Conservation (phyloP, 352 stramenopile species). For the Phytopythium sindhum region DNA sequence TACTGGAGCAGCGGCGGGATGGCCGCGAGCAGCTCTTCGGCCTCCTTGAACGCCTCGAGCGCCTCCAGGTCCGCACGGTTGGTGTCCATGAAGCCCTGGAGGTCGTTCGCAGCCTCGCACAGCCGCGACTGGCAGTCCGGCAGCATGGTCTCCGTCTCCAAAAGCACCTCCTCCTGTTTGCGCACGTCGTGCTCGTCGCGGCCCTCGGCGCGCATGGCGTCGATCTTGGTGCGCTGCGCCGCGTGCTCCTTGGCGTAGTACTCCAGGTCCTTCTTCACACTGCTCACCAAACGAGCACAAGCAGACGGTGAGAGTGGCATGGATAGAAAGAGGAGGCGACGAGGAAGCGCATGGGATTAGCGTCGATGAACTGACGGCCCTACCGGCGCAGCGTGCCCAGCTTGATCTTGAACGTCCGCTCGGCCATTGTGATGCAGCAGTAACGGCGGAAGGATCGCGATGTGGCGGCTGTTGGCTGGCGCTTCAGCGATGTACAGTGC, state of each 20-base stretch:
- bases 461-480: too few relatives aligned
- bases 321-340: background rate
- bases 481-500: too few relatives aligned
- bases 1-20: constrained; percentile 38
- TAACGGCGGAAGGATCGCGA: background rate
- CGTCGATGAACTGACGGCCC: background rate
- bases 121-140: constrained; percentile 73
- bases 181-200: constrained; percentile 74
- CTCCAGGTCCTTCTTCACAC: constrained; percentile 80
- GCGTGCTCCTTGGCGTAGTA: constrained; percentile 78
- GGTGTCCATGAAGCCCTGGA: constrained; percentile 41
- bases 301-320: background rate
- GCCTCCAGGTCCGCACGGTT: constrained; percentile 36
- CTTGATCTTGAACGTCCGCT: constrained; percentile 83
- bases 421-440: constrained; percentile 32
- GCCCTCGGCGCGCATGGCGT: constrained; percentile 50
- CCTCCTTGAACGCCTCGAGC: constrained; percentile 41
- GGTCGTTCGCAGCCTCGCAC: constrained; percentile 49
- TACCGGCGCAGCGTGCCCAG: constrained; percentile 69
- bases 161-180: constrained; percentile 78
- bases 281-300: constrained; percentile 8
- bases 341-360: background rate
- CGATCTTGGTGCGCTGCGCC: constrained; percentile 54
- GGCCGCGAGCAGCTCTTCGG: constrained; percentile 39
- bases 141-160: constrained; percentile 80